Conservation (phyloP, 805 yeast genomes). For the Ogataea wickerhamii region DNA sequence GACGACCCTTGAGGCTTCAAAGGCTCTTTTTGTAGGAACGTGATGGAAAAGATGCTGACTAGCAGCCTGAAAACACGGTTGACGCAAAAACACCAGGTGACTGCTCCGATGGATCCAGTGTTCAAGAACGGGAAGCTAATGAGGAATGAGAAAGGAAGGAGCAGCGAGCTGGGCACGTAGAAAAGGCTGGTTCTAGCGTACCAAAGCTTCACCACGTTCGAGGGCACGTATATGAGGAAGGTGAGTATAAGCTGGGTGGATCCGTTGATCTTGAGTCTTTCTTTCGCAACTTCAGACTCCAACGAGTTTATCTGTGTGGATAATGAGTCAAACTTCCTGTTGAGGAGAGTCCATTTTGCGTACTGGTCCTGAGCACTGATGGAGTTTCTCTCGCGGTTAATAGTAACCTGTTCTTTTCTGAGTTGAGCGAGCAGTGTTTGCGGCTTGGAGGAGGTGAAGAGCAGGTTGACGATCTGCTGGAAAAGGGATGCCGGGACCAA, state of each 20-base stretch:
- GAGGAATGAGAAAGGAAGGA: constrained; percentile 46
- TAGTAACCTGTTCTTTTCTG: constrained; percentile 41
- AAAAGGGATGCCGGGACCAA: constrained; percentile 28
- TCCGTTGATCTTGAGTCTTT: constrained; percentile 35
- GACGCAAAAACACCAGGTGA: constrained; percentile 50
- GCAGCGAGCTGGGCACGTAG: constrained; percentile 52
- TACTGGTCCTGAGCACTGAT: constrained; percentile 90
- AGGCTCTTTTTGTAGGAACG: not conserved
- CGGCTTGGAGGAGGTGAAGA: constrained; percentile 21
- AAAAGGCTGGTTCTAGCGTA: constrained; percentile 54
- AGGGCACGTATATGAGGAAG: constrained; percentile 42
- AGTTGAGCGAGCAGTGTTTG: too few species aligned
- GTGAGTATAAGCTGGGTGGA: constrained; percentile 35
- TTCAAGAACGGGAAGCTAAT: constrained; percentile 65
- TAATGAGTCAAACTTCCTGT: constrained; percentile 62
- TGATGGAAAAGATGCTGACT: constrained; percentile 19
- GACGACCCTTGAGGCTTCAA: not conserved
- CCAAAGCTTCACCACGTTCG: constrained; percentile 47
- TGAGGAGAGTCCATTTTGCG: constrained; percentile 92
- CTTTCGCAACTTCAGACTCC: constrained; percentile 36
- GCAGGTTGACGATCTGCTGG: constrained; percentile 12
- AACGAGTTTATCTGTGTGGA: constrained; percentile 46
- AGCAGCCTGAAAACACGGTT: constrained; percentile 23
- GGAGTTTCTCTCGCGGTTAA: constrained; percentile 50
- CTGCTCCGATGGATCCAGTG: constrained; percentile 57